Conservation (phyloP, 1,284 basidiomycete genomes). For the Moniliophthora roreri region DNA sequence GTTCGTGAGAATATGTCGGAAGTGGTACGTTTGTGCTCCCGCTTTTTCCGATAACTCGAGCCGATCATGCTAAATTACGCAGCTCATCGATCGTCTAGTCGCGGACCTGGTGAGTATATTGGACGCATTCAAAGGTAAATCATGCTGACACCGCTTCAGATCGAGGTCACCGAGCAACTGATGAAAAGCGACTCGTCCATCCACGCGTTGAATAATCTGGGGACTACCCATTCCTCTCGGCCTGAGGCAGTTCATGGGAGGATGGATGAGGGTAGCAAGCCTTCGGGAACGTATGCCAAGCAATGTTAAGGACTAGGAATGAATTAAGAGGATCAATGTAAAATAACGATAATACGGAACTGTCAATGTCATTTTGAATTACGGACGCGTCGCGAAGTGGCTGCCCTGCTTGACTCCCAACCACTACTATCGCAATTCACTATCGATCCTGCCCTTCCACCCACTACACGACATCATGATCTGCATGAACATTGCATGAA, state of each 20-base stretch:
- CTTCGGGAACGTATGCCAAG: conserved; percentile 67
- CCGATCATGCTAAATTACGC: conserved; percentile 20
- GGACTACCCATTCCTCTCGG: conserved; percentile 32
- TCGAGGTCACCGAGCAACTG: conserved; percentile 62
- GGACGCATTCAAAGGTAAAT: neutral
- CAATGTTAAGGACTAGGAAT: conserved; percentile 29
- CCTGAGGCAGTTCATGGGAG: conserved; percentile 34
- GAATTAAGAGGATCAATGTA: no score
- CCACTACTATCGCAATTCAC: no score
- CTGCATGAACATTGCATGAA: neutral
- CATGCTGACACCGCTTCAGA: conserved; percentile 21
- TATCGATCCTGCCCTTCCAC: neutral
- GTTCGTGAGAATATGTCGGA: conserved; percentile 76
- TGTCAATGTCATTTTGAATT: no score
- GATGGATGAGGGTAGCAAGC: conserved; percentile 42
- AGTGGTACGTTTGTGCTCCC: conserved; percentile 33
- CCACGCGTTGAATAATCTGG: conserved; percentile 52
- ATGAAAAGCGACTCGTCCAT: conserved; percentile 40
- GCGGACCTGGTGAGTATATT: conserved; percentile 53
- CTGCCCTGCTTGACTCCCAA: no score
- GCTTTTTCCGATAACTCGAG: conserved; percentile 7
- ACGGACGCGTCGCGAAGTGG: no score
- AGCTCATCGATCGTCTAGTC: conserved; percentile 66
- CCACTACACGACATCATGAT: neutral
- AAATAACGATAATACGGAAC: no score